Conservation (phyloP, 768 basidiomycete species). For the Cystoderma amianthinum region DNA sequence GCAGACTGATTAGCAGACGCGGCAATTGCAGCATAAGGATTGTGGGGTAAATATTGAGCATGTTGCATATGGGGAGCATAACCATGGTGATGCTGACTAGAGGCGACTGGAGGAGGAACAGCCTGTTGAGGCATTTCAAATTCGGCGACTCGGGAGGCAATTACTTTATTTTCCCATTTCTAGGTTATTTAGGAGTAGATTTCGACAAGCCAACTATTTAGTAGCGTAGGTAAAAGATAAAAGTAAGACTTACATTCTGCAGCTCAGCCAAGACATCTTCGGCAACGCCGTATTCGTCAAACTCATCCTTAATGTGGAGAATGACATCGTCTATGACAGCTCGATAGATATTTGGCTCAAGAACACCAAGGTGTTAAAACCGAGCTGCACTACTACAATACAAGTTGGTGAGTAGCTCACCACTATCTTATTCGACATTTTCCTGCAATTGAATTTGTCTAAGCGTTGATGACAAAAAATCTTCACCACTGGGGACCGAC, state of each 20-base stretch:
- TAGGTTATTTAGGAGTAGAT: slow-evolving; percentile 23
- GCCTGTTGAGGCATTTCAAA: slow-evolving; percentile 55
- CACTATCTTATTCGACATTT: slow-evolving; percentile 98
- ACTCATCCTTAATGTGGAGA: slow-evolving; percentile 79
- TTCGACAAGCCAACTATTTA: slow-evolving; percentile 5
- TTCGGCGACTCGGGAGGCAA: slow-evolving; percentile 92
- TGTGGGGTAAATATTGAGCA: slow-evolving; percentile 48
- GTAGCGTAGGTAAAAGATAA: slow-evolving; percentile 7
- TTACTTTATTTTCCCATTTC: slow-evolving; percentile 96
- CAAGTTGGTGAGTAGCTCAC: slow-evolving; percentile 76
- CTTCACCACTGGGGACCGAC: slow-evolving; percentile 30
- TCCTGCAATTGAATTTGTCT: slow-evolving; percentile 16
- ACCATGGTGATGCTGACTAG: slow-evolving; percentile 43
- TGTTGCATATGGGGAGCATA: slow-evolving; percentile 59
- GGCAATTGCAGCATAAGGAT: slow-evolving; percentile 43
- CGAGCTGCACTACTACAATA: slow-evolving; percentile 46
- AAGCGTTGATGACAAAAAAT: slow-evolving; percentile 18
- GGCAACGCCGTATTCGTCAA: slow-evolving; percentile 93
- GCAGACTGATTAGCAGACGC: slow-evolving; percentile 30
- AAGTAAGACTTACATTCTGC: slow-evolving; percentile 65
- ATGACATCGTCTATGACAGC: slow-evolving; percentile 97
- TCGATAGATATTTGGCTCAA: slow-evolving; percentile 89
- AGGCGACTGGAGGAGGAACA: slow-evolving; percentile 26
- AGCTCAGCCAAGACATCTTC: slow-evolving; percentile 87
- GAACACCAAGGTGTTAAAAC: slow-evolving; percentile 35